Evolutionary conservation across 73 alveolate species (phyloP), one percentile per base, ranked within the genome.

Genomic region (Paramecium primaurelia): DNA sequence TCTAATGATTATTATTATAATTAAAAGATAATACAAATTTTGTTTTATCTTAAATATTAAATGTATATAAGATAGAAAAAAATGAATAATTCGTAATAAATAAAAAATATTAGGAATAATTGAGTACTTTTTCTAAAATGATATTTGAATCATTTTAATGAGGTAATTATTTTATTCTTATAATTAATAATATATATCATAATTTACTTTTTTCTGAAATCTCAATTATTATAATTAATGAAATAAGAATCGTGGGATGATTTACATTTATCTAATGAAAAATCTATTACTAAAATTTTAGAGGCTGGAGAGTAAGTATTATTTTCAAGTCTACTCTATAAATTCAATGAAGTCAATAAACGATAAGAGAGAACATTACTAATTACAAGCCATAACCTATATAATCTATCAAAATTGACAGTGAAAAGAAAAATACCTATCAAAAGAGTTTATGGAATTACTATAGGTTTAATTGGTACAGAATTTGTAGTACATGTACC

Each of bases 361-460:
- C 93, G 95, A 77, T 93, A 96, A 42, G 99, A 96, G 59, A 47
- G 99, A 80, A 92, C 92, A 34, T 69, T 95, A 42, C 80, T 95
- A 18, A 84, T 96, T 59, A 96, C 99, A 8, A 92, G 95, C 58
- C 88, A 86, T 37, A 75, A 91, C 87, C 92, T 96, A 73, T 95
- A 93, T 88, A 92, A 85, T 58, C 85, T 86, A 59, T 94, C 95
- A 59, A 92, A 75, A 92, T 86, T 94, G 95, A 91, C 93, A 51
- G 69, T 96, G 94, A 96, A 96, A 86, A 68, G 97, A 51, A 95
- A 94, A 92, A 92, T 96, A n/a, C 93, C 92, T n/a, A 89, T 95
- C 12, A 92, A 89, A 88, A 93, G 93, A 30, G 86, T 94, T 14
- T 93, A 93, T n/a, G 96, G 97, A 22, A 92, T 95, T 36, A 96